phyloP scores from a whole-genome alignment of 176 grass and related monocot species.

The Raddia distichophylla region DNA sequence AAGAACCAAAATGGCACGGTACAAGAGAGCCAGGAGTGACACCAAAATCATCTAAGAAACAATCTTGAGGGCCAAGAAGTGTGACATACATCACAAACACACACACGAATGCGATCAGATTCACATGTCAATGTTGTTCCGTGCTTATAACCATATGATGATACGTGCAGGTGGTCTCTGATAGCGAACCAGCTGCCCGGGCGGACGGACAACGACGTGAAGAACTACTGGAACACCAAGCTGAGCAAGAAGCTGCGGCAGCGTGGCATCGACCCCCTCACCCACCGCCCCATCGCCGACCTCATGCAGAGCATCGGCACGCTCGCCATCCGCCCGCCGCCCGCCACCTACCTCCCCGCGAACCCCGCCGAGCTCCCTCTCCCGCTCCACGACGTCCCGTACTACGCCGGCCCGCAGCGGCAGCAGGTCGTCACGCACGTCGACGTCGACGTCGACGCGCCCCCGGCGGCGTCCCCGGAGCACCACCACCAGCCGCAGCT shows the following conservation, averaged over 20 bases:
- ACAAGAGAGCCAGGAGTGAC: no score
- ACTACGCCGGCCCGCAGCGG: constrained; percentile 34
- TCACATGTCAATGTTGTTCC: no score
- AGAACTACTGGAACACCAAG: constrained; percentile 99
- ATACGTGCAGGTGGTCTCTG: constrained; percentile 79
- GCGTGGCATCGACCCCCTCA: constrained; percentile 90
- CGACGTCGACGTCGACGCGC: constrained; percentile 33
- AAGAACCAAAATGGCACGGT: neutral
- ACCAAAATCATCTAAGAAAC: no score
- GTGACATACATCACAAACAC: no score
- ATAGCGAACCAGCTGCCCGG: constrained; percentile 92
- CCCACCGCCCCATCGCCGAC: constrained; percentile 89
- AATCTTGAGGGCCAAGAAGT: no score
- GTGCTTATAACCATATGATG: no score
- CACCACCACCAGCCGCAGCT: neutral
- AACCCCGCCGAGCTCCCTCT: constrained; percentile 31
- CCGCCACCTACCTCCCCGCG: constrained; percentile 38
- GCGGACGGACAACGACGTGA: constrained; percentile 95
- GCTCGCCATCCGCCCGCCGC: constrained; percentile 45
- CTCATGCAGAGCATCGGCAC: constrained; percentile 69
- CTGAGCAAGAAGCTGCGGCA: constrained; percentile 93
- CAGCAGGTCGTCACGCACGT: constrained; percentile 37
- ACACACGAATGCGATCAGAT: no score
- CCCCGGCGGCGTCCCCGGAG: constrained; percentile 25
- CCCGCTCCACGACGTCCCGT: constrained; percentile 43